Conservation (phyloP, 345 rosid genomes). For the Clausena lansium region DNA sequence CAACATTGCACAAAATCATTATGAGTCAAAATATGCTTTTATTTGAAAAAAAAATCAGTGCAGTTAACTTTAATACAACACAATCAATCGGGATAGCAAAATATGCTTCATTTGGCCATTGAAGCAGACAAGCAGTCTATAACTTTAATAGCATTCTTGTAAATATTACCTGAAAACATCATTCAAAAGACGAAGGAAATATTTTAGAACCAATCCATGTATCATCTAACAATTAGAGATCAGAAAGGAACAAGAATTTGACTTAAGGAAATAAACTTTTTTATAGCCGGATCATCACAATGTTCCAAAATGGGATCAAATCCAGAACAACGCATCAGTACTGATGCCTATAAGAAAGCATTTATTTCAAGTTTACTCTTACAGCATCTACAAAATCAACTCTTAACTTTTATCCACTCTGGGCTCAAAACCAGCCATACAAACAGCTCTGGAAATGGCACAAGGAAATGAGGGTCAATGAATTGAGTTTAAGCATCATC, state of each 20-base stretch:
- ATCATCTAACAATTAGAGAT: not conserved
- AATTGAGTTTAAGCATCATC: conserved; percentile 55
- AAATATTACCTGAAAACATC: not conserved
- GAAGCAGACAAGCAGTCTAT: too few species aligned
- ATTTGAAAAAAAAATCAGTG: too few species aligned
- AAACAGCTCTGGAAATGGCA: conserved; percentile 6
- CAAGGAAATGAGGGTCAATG: not conserved
- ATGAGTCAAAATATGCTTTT: too few species aligned
- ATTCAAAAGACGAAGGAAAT: not conserved
- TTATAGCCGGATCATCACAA: not conserved
- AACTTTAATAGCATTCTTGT: not conserved
- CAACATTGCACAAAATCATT: too few species aligned
- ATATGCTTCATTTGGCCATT: too few species aligned
- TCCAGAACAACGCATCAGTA: not conserved
- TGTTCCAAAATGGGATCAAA: conserved; percentile 5
- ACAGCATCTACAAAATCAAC: conserved; percentile 22
- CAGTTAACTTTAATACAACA: too few species aligned
- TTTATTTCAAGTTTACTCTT: conserved; percentile 15
- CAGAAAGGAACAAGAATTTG: not conserved
- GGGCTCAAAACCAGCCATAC: conserved; percentile 33
- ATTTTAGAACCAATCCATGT: not conserved
- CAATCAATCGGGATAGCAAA: too few species aligned
- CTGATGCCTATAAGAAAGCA: not conserved
- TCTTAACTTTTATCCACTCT: conserved; percentile 12
- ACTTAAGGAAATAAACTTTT: not conserved